Percentiles rank a stretch among this genome's conserved stretches.
Conservation (phyloP, 768 basidiomycete species). For the Rhizopogon salebrosus region DNA sequence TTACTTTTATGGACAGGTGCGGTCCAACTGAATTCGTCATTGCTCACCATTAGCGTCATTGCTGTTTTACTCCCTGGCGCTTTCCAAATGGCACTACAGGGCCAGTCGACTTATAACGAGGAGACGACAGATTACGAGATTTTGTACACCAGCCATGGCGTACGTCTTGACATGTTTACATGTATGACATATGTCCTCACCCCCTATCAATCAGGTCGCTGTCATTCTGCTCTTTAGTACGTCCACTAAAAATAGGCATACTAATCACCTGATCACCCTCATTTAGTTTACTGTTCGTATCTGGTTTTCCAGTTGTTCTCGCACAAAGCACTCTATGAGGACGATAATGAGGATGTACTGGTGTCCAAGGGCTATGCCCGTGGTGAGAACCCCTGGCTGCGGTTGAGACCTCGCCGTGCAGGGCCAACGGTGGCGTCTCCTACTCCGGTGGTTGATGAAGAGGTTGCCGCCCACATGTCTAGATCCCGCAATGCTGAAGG, state of each 20-base stretch:
- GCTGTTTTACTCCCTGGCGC: slow-evolving; percentile 76
- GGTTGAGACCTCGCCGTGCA: not conserved
- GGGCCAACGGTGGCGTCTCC: not conserved
- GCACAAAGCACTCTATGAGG: slow-evolving; percentile 65
- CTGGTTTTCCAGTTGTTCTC: slow-evolving; percentile 79
- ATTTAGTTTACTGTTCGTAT: slow-evolving; percentile 65
- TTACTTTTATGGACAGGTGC: slow-evolving; percentile 42
- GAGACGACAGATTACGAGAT: slow-evolving; percentile 39
- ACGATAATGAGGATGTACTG: slow-evolving; percentile 31
- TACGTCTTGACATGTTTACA: slow-evolving; percentile 28
- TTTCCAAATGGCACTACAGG: slow-evolving; percentile 57
- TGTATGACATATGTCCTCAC: slow-evolving; percentile 4
- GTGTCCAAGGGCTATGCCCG: slow-evolving; percentile 36
- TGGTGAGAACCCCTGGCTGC: slow-evolving; percentile 32
- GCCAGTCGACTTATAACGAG: slow-evolving; percentile 11
- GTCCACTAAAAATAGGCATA: slow-evolving; percentile 16
- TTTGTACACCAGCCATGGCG: slow-evolving; percentile 73
- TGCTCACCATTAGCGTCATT: slow-evolving; percentile 72
- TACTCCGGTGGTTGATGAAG: not conserved
- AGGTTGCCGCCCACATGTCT: too few relatives aligned
- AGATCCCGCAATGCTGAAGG: not conserved
- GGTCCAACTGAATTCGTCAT: slow-evolving; percentile 67
- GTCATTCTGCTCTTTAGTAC: slow-evolving; percentile 73
- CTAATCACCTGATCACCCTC: not conserved
- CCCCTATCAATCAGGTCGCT: slow-evolving; percentile 46